Evolutionary conservation across 2,329 filamentous ascomycete species (phyloP).

Genomic region (Thelonectria rubi): DNA sequence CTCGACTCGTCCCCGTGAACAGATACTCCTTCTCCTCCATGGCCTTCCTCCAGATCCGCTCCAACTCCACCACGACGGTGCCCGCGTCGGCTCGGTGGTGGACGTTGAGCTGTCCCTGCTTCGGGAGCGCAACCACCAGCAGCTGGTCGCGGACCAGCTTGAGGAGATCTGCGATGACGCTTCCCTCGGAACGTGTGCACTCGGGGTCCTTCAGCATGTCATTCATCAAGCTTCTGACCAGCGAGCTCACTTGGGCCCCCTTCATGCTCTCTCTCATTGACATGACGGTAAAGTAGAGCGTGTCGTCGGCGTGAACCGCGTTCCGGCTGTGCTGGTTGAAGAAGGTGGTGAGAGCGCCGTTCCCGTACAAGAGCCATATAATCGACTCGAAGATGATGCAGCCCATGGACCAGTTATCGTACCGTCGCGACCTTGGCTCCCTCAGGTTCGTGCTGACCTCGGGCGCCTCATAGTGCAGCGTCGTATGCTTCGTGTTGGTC

Average conservation of each 20-base stretch:
- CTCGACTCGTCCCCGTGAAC: conserved; percentile 11
- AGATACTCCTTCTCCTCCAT: conserved; percentile 9
- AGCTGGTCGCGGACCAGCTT: conserved; percentile 16
- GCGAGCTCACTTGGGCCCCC: background rate
- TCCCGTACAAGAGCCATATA: conserved; percentile 43
- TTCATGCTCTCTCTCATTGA: background rate
- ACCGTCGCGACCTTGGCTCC: conserved; percentile 32
- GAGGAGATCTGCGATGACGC: conserved; percentile 20
- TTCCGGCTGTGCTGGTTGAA: background rate
- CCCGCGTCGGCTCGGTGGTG: conserved; percentile 14
- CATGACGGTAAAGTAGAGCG: background rate
- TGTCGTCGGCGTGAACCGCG: background rate
- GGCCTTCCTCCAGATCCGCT: background rate
- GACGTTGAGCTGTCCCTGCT: background rate
- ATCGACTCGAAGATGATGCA: conserved; percentile 44
- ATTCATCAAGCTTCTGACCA: conserved; percentile 5
- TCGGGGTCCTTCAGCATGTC: conserved; percentile 24
- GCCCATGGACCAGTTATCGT: conserved; percentile 46
- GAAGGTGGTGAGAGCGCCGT: conserved; percentile 14
- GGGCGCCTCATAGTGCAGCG: conserved; percentile 30
- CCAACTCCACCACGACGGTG: background rate
- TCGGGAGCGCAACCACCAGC: conserved; percentile 17
- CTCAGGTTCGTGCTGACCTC: conserved; percentile 17
- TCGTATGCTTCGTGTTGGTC: conserved; percentile 24
- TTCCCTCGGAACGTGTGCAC: conserved; percentile 6